Conservation (phyloP, 2,329 filamentous ascomycete species). For the Ascochyta viciae-villosae region DNA sequence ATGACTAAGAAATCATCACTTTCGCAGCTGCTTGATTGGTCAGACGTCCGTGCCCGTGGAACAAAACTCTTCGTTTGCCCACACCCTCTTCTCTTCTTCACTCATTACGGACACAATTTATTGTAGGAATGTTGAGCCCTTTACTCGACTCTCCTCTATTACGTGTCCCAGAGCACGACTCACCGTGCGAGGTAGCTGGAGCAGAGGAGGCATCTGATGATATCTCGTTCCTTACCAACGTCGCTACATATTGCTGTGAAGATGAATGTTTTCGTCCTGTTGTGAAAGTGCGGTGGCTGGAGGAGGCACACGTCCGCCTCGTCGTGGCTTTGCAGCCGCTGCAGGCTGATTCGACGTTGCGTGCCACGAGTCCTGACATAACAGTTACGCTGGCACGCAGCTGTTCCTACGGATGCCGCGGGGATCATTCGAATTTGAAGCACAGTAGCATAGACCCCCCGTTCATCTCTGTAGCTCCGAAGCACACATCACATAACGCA, state of each 20-base stretch:
- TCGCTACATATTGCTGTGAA: constrained; percentile 58
- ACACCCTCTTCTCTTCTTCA: constrained; percentile 47
- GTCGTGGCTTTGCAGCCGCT: neutral
- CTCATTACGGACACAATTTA: constrained; percentile 70
- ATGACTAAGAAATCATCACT: constrained; percentile 21
- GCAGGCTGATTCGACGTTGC: constrained; percentile 4
- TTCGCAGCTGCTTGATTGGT: constrained; percentile 39
- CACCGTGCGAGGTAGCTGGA: constrained; percentile 69
- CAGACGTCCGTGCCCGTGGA: constrained; percentile 25
- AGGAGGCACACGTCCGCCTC: neutral
- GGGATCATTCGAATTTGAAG: neutral
- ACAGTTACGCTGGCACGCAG: neutral
- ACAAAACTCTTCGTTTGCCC: constrained; percentile 36
- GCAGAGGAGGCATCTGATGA: constrained; percentile 66
- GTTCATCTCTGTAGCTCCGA: neutral
- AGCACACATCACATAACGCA: neutral
- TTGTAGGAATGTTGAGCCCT: constrained; percentile 65
- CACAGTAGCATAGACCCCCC: too few relatives aligned
- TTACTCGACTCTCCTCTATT: constrained; percentile 66
- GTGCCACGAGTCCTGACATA: neutral
- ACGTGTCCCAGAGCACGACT: constrained; percentile 66
- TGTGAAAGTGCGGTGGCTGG: neutral
- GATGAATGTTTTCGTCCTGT: neutral
- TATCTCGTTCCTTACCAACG: constrained; percentile 72
- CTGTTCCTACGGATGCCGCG: constrained; percentile 3